Evolutionary conservation across 306 rosid species (phyloP).

Genomic region (Trifolium pratense): DNA sequence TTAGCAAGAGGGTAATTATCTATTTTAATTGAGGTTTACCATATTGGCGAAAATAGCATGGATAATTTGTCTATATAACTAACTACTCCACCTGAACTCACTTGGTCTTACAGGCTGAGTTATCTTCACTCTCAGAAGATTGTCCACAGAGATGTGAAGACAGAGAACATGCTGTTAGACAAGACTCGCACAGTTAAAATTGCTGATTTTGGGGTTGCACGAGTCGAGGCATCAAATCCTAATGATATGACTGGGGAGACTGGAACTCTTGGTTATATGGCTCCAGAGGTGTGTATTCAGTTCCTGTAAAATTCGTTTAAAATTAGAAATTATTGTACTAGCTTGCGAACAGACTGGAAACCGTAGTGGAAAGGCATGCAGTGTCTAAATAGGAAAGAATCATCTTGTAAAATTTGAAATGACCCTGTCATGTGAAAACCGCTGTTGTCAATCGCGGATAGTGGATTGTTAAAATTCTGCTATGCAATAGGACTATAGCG

Average conservation of each 20-base stretch:
- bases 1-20: constrained; percentile 89
- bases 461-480: too few species aligned
- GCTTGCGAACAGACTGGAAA: constrained; percentile 3
- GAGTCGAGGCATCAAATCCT: constrained; percentile 99
- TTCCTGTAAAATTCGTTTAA: constrained; percentile 22
- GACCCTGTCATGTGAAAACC: neutral
- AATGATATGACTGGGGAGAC: constrained; percentile 99
- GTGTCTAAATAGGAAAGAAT: constrained; percentile 8
- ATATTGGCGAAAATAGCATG: constrained; percentile 5
- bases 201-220: constrained; percentile 98
- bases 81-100: constrained; percentile 35
- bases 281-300: constrained; percentile 82
- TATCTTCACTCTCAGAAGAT: constrained; percentile 96
- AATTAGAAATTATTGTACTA: constrained; percentile 14
- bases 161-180: constrained; percentile 95
- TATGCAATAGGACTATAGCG: too few species aligned
- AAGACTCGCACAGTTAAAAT: constrained; percentile 86
- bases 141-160: constrained; percentile 97
- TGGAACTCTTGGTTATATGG: constrained; percentile 99
- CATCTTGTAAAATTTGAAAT: constrained; percentile 13
- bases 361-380: constrained; percentile 5
- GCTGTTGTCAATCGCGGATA: too few species aligned
- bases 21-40: constrained; percentile 38
- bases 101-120: constrained; percentile 71
- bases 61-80: constrained; percentile 15